phyloP scores from a whole-genome alignment of 495 filamentous ascomycete genomes.

The Durotheca rogersii region DNA sequence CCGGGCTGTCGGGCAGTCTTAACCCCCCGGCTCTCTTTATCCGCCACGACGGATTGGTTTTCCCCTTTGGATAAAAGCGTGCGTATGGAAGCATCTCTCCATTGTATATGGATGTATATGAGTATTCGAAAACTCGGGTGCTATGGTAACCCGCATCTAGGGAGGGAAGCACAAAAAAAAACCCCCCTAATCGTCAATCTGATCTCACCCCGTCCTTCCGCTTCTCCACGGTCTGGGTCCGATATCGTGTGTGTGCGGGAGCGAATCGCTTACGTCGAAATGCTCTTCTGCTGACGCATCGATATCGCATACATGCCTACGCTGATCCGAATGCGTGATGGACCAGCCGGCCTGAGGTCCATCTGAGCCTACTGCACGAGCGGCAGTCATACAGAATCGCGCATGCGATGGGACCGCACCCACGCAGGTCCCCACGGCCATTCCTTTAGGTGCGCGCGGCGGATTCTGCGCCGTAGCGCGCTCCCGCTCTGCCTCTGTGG shows the following conservation, averaged over 20 bases:
- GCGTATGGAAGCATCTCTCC: constrained; percentile 6
- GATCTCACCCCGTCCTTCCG: constrained; percentile 10
- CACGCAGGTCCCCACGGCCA: constrained; percentile 24
- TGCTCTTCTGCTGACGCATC: constrained; percentile 6
- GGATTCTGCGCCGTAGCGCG: too few relatives aligned
- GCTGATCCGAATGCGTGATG: constrained; percentile 17
- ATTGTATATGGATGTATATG: constrained; percentile 2
- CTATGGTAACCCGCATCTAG: neutral
- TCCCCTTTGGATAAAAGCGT: constrained; percentile 18
- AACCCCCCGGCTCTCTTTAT: constrained; percentile 10
- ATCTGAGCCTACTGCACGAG: constrained; percentile 18
- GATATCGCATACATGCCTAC: constrained; percentile 6
- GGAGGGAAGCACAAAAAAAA: neutral
- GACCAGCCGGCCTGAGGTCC: neutral
- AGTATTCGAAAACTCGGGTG: neutral
- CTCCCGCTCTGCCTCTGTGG: too few relatives aligned
- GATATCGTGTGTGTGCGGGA: constrained; percentile 25
- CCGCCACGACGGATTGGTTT: constrained; percentile 16
- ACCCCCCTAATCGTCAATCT: neutral
- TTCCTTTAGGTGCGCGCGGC: too few relatives aligned
- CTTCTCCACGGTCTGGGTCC: constrained; percentile 13
- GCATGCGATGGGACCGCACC: constrained; percentile 30
- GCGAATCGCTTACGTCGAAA: constrained; percentile 25
- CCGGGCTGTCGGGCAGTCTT: constrained; percentile 14
- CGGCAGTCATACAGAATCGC: constrained; percentile 22